Evolutionary conservation across 176 grass and related monocot species (phyloP).

Genomic region (Pharus latifolius): DNA sequence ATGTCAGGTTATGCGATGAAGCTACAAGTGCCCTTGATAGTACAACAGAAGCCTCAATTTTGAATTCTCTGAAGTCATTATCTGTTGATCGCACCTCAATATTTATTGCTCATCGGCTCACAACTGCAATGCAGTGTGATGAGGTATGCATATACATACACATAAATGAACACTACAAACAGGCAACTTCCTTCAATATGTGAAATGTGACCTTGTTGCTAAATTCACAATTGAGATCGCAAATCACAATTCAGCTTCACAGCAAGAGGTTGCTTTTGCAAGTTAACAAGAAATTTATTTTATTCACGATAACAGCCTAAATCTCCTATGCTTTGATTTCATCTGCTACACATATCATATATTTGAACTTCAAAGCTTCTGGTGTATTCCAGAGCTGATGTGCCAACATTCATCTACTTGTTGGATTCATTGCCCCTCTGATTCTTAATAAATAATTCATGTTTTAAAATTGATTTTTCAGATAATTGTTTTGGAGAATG

Average conservation of each 20-base stretch:
- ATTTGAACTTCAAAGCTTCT: background rate
- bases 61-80: slow-evolving; percentile 76
- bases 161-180: background rate
- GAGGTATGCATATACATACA: slow-evolving; percentile 39
- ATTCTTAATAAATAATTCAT: background rate
- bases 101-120: slow-evolving; percentile 91
- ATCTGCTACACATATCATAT: background rate
- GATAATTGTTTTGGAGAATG: slow-evolving; percentile 94
- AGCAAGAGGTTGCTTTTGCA: slow-evolving; percentile 16
- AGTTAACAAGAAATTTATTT: background rate
- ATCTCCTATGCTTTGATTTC: background rate
- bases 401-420: background rate
- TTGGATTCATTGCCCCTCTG: background rate
- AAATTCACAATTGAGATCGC: background rate
- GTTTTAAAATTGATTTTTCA: slow-evolving; percentile 42
- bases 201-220: background rate
- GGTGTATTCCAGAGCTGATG: background rate
- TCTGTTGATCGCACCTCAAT: slow-evolving; percentile 66
- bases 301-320: background rate
- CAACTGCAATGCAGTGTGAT: slow-evolving; percentile 90
- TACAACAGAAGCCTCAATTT: slow-evolving; percentile 89
- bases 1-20: slow-evolving; percentile 83
- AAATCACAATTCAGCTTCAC: background rate
- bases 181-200: background rate
- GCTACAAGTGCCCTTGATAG: slow-evolving; percentile 97